phyloP scores from a whole-genome alignment of 371 early-diverging fungal genomes.

The Actinomortierella ambigua region DNA sequence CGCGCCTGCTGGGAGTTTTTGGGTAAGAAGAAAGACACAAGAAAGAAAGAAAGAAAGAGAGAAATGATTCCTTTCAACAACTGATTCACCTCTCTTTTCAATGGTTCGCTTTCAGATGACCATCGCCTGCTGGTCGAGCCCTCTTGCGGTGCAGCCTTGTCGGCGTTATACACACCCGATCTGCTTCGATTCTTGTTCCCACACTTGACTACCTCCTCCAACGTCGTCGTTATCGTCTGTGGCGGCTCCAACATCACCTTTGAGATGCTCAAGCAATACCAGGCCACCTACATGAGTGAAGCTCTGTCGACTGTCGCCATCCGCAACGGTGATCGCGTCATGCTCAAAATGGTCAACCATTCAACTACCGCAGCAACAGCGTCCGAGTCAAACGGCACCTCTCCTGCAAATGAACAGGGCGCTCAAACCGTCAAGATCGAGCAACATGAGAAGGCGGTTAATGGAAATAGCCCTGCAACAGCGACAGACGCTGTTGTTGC shows the following conservation, averaged over 20 bases:
- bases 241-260: slow-evolving; percentile 66
- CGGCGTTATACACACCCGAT: slow-evolving; percentile 57
- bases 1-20: slow-evolving; percentile 60
- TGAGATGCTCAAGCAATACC: slow-evolving; percentile 53
- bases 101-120: slow-evolving; percentile 44
- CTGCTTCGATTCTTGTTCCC: slow-evolving; percentile 61
- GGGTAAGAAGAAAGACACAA: slow-evolving; percentile 41
- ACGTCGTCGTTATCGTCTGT: slow-evolving; percentile 62
- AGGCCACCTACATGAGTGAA: slow-evolving; percentile 48
- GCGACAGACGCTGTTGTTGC: too few species aligned
- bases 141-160: slow-evolving; percentile 63
- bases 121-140: slow-evolving; percentile 62
- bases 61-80: background rate
- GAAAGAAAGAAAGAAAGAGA: background rate
- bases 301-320: slow-evolving; percentile 59
- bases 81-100: background rate
- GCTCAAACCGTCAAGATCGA: too few species aligned
- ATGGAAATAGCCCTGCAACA: too few species aligned
- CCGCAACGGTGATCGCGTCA: slow-evolving; percentile 61
- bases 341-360: slow-evolving; percentile 56
- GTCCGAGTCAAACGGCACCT: slow-evolving; percentile 11
- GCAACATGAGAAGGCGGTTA: too few species aligned
- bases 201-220: slow-evolving; percentile 50
- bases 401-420: slow-evolving; percentile 8
- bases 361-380: too few species aligned